These are phyloP conservation scores for Porogramme epimiltina DNA, from an alignment of 1,284 basidiomycete genomes.

Conservation along the genomic window DNA sequence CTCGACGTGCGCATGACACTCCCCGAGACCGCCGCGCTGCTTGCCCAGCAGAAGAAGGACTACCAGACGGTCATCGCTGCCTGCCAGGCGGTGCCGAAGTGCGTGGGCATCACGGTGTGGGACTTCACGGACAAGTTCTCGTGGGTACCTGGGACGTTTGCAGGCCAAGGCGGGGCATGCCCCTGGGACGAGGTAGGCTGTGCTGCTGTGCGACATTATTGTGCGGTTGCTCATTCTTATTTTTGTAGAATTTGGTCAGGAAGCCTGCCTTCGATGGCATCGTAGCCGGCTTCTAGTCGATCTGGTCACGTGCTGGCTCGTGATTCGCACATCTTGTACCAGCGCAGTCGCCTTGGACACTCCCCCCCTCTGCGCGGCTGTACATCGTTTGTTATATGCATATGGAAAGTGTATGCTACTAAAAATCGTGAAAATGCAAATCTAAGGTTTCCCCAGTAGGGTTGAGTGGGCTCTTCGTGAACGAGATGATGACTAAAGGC, in stretches of 20 bases:
- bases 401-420: no score
- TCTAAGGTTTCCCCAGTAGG: no score
- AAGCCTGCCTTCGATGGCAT: conserved; percentile 31
- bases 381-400: no score
- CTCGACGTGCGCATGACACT: conserved; percentile 55
- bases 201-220: not conserved
- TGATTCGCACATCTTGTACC: no score
- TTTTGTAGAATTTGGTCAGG: conserved; percentile 20
- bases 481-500: no score
- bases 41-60: conserved; percentile 51
- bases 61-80: conserved; percentile 47
- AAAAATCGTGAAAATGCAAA: no score
- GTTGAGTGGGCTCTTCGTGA: no score
- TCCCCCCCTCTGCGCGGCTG: no score
- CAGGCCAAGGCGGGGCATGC: conserved; percentile 35
- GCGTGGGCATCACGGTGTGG: conserved; percentile 53
- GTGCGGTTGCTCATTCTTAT: not conserved
- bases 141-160: conserved; percentile 28
- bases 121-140: conserved; percentile 47
- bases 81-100: conserved; percentile 43
- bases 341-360: no score
- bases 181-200: conserved; percentile 31
- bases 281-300: conserved; percentile 21
- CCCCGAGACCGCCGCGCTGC: conserved; percentile 46
- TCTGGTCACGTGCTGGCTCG: no score